Evolutionary conservation across 208 protist species (phyloP), one percentile per base, ranked within the genome.

Genomic region (Trypanosoma scelopori): DNA sequence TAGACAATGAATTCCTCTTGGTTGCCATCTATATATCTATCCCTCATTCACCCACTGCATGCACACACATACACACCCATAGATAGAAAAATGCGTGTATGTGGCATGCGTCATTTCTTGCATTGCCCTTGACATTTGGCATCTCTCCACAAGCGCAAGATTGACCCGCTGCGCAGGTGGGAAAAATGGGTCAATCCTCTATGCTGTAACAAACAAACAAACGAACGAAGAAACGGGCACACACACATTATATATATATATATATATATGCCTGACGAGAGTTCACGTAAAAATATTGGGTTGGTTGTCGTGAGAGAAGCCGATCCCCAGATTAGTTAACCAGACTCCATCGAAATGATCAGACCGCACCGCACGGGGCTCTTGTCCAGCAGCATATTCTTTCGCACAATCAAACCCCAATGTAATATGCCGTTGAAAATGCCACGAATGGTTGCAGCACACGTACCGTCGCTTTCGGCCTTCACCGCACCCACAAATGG

Each of bases 401-500:
- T 75, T 11, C 80, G 83, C 35, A 62, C 74, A 18, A 92, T 80
- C 1, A 94, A 0, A 27, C 85, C 85, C 85, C 85, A 92, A 12
- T 76, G 81, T 5, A 92, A 74, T n/a, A 80, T 68, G 27, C 81
- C 55, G 71, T 83, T 90, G 63, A 90, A 90, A 23, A 84, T 47
- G 13, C 86, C 86, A 39, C 89, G 85, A 53, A 93, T 58, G 27
- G 86, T 92, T 13, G 77, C 74, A 22, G 81, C 70, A 61, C 80
- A 82, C n/a, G 71, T 45, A 27, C 89, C 89, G 28, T 79, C 71
- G 53, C 80, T 91, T 39, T 84, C 79, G 7, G 75, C 89, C 69
- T 95, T 95, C 13, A 80, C 74, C 5, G 89, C 89, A 5, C 82
- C 45, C 1, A 91, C 71, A 35, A 94, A 67, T 15, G 85, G 82